These are phyloP conservation scores for Mucor sp. DNA, from an alignment of 371 early-diverging fungal genomes.

Conservation along the genomic window DNA sequence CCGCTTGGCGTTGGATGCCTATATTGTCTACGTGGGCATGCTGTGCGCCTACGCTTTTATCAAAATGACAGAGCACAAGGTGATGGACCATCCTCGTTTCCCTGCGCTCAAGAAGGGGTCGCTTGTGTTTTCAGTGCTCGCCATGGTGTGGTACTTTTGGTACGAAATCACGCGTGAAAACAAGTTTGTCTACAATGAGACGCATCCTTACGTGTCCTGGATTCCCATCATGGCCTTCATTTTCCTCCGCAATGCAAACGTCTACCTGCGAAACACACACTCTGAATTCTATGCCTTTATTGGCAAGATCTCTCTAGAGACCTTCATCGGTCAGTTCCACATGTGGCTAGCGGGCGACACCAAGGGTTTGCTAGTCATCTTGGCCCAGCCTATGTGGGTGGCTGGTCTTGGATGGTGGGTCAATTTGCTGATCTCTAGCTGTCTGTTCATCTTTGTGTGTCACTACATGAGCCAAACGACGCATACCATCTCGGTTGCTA, in stretches of 20 bases:
- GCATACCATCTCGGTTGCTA: conserved; percentile 45
- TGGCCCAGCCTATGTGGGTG: conserved; percentile 34
- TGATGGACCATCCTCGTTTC: conserved; percentile 39
- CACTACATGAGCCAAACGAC: conserved; percentile 56
- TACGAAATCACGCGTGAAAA: conserved; percentile 46
- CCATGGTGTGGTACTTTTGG: conserved; percentile 49
- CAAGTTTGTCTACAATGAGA: conserved; percentile 58
- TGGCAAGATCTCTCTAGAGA: conserved; percentile 73
- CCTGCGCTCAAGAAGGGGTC: conserved; percentile 31
- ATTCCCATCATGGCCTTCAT: conserved; percentile 65
- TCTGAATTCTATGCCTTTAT: conserved; percentile 59
- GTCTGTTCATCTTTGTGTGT: conserved; percentile 61
- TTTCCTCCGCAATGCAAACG: conserved; percentile 69
- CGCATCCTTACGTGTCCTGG: conserved; percentile 69
- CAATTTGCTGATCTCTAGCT: conserved; percentile 51
- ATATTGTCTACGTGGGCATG: conserved; percentile 66
- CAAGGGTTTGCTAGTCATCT: conserved; percentile 60
- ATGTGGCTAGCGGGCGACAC: conserved; percentile 79
- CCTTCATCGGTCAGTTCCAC: conserved; percentile 81
- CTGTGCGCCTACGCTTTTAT: conserved; percentile 50
- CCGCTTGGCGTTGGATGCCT: conserved; percentile 61
- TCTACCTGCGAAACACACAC: conserved; percentile 49
- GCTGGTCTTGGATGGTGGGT: conserved; percentile 54
- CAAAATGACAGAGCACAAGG: conserved; percentile 44
- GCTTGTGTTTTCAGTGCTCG: conserved; percentile 31